Evolutionary conservation across 1,284 basidiomycete genomes (phyloP).

Genomic region (Garcileccinum viscosum): DNA sequence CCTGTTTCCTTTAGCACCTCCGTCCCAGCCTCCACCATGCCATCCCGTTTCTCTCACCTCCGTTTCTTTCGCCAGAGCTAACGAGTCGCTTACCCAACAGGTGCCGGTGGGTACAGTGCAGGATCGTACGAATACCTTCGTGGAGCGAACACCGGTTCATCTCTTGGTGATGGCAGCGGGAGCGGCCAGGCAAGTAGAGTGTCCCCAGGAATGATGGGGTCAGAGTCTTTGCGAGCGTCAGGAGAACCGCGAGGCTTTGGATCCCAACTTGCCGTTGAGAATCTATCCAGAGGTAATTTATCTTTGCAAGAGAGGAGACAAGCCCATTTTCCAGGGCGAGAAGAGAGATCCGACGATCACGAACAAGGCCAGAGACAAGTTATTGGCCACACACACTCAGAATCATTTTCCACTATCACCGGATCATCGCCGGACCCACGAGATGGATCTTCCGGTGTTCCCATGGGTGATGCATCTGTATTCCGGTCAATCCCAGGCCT

Average conservation of each 20-base stretch:
- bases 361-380: background rate
- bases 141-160: slow-evolving; percentile 25
- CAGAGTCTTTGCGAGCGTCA: slow-evolving; percentile 22
- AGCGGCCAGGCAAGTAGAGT: slow-evolving; percentile 20
- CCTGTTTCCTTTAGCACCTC: background rate
- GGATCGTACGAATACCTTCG: slow-evolving; percentile 30
- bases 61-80: slow-evolving; percentile 13
- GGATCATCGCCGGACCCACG: slow-evolving; percentile 26
- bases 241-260: slow-evolving; percentile 4
- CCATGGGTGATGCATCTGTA: background rate
- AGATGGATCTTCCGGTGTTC: background rate
- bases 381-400: slow-evolving; percentile 24
- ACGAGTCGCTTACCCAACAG: slow-evolving; percentile 16
- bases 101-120: slow-evolving; percentile 21
- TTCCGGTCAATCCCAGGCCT: slow-evolving; percentile 5
- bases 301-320: slow-evolving; percentile 8
- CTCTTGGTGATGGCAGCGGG: slow-evolving; percentile 22
- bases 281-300: background rate
- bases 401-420: slow-evolving; percentile 35
- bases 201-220: slow-evolving; percentile 24
- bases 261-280: background rate
- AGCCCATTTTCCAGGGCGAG: background rate
- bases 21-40: background rate
- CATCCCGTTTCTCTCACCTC: background rate
- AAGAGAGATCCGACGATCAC: background rate